Evolutionary conservation across 148 eudicot genomes (phyloP), one percentile per base, ranked within the genome.

Genomic region (Heliosperma pusillum): DNA sequence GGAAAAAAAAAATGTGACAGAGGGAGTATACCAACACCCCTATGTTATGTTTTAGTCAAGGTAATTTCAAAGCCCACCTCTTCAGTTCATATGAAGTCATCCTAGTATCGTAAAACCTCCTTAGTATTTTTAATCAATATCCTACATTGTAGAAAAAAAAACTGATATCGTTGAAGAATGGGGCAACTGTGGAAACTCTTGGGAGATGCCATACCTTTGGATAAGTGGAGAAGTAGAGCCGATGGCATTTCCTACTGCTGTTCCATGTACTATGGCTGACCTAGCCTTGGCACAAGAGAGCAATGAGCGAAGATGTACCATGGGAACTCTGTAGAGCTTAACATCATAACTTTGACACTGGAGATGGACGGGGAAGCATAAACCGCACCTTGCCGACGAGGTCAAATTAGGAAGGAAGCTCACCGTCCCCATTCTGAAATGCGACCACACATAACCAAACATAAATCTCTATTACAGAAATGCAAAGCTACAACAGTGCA

Each of bases 351-450:
- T 73, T 36, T 68, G 74, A 25, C 77, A 69, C 47, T 59, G 78
- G 22, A 73, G 50, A 73, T 42, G 74, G 56, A 78, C 15, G 73
- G 75, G 74, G 58, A 81, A 76, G 56, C 79, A 73, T 66, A 76
- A 11, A 47, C 70, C 64, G 80, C 73, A 71, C 53, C 70, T 81
- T 69, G 58, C 79, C 62, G 76, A 62, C 65, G 75, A 77, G 78
- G 72, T 74, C 57, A 74, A 70, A 45, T 70, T 74, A 42, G 76
- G 52, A 76, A 76, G 74, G 17, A 80, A 72, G 77, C 69, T 74
- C 40, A 80, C 60, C 70, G 63, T 75, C 64, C 75, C 73, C 82
- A 75, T 83, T 79, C 93, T 91, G 83, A 75, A 73, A 77, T 40
- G 40, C 33, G 45, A 69, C 30, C 36, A 26, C 17, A 19, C 61